Evolutionary conservation across 306 rosid species (phyloP).

Genomic region (Vigna angularis): DNA sequence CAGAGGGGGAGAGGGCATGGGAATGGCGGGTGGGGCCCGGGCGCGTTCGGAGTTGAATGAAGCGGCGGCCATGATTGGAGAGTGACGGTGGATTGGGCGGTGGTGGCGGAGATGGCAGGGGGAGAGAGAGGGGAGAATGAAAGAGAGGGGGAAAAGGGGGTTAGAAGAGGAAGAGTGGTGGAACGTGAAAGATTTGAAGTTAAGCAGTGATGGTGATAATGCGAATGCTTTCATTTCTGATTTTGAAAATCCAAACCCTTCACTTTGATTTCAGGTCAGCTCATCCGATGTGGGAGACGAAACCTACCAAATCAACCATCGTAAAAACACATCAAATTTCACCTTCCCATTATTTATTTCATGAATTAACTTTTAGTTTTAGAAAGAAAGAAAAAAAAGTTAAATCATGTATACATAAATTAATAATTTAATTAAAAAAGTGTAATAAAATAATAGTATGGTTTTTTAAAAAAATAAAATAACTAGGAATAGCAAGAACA

Average conservation of each 20-base stretch:
- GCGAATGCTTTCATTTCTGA: conserved; percentile 64
- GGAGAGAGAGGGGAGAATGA: not conserved
- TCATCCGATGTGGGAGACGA: not conserved
- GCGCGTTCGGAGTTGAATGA: conserved; percentile 69
- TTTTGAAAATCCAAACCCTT: conserved; percentile 15
- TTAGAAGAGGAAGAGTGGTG: conserved; percentile 20
- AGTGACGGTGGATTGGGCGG: conserved; percentile 5
- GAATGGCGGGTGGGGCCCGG: conserved; percentile 75
- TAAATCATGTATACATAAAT: no score
- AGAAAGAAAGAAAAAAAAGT: no score
- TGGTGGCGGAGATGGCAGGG: not conserved
- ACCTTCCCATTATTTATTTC: no score
- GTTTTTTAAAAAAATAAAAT: no score
- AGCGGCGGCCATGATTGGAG: conserved; percentile 65
- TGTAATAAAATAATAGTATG: no score
- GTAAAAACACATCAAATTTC: no score
- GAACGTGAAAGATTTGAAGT: conserved; percentile 52
- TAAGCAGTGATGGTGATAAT: conserved; percentile 50
- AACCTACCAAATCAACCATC: not conserved
- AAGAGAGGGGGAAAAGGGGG: not conserved
- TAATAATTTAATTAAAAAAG: no score
- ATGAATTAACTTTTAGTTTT: no score
- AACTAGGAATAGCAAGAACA: no score
- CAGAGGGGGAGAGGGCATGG: conserved; percentile 71
- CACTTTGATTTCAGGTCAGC: not conserved